Conservation (phyloP, 306 rosid genomes). For the Dalbergia cochinchinensis region DNA sequence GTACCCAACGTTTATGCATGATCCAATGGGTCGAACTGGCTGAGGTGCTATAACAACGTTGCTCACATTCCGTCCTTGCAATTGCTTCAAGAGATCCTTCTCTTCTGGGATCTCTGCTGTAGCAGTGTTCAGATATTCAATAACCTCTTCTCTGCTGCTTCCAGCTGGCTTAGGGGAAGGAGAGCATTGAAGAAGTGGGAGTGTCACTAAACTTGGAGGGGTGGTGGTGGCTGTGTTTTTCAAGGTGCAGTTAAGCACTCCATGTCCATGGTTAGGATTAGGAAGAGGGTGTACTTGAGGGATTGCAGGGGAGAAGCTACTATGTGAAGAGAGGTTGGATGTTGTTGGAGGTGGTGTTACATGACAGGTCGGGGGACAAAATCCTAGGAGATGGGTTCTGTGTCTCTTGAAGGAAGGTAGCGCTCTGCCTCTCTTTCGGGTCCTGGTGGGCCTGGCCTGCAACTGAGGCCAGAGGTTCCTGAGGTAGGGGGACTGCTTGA, state of each 20-base stretch:
- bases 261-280: background rate
- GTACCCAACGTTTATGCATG: conserved; percentile 64
- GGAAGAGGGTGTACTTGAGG: conserved; percentile 47
- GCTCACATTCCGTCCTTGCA: conserved; percentile 42
- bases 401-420: conserved; percentile 58
- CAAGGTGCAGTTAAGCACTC: background rate
- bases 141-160: conserved; percentile 41
- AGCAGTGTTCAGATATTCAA: background rate
- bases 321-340: conserved; percentile 25
- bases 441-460: conserved; percentile 71
- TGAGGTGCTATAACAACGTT: conserved; percentile 68
- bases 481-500: conserved; percentile 65
- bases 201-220: conserved; percentile 50
- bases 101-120: conserved; percentile 55
- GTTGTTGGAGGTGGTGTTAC: conserved; percentile 34
- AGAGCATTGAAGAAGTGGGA: conserved; percentile 62
- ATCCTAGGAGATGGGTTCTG: conserved; percentile 42
- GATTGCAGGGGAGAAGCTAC: conserved; percentile 46
- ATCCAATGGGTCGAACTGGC: conserved; percentile 72
- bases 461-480: conserved; percentile 59
- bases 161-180: conserved; percentile 22
- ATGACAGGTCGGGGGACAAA: conserved; percentile 49
- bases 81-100: conserved; percentile 60
- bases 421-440: conserved; percentile 62
- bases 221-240: background rate